Conservation (phyloP, 2,329 filamentous ascomycete genomes). For the Purpureocillium takamizusanense region DNA sequence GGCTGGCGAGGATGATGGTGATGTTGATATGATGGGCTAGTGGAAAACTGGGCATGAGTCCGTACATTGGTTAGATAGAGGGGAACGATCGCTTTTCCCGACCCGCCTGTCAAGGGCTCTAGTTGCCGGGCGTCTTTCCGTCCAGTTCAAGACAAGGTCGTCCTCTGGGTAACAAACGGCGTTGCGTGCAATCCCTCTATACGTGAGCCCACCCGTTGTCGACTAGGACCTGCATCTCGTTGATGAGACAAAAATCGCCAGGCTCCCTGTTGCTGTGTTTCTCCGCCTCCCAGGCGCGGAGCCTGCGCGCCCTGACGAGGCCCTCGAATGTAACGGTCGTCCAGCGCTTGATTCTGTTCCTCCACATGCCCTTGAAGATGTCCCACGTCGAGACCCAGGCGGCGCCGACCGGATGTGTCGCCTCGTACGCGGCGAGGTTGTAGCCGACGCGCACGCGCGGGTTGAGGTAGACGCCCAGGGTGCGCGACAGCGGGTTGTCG, state of each 20-base stretch:
- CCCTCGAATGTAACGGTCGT: conserved; percentile 16
- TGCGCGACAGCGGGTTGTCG: conserved; percentile 51
- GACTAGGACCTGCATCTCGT: conserved; percentile 52
- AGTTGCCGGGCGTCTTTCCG: too few species aligned
- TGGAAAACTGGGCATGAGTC: too few species aligned
- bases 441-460: conserved; percentile 62
- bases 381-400: conserved; percentile 38
- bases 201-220: conserved; percentile 51
- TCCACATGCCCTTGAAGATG: conserved; percentile 48
- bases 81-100: too few species aligned
- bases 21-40: background rate
- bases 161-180: too few species aligned
- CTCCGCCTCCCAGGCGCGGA: conserved; percentile 27
- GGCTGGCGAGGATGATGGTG: background rate
- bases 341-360: conserved; percentile 43
- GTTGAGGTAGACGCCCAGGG: conserved; percentile 56
- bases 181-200: conserved; percentile 13
- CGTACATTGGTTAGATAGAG: too few species aligned
- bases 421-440: conserved; percentile 40
- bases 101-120: too few species aligned
- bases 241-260: conserved; percentile 44
- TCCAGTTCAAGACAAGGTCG: too few species aligned
- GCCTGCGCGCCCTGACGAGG: conserved; percentile 26
- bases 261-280: conserved; percentile 27
- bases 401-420: conserved; percentile 27